phyloP scores from a whole-genome alignment of 148 eudicot species.

The Fagopyrum homotropicum region DNA sequence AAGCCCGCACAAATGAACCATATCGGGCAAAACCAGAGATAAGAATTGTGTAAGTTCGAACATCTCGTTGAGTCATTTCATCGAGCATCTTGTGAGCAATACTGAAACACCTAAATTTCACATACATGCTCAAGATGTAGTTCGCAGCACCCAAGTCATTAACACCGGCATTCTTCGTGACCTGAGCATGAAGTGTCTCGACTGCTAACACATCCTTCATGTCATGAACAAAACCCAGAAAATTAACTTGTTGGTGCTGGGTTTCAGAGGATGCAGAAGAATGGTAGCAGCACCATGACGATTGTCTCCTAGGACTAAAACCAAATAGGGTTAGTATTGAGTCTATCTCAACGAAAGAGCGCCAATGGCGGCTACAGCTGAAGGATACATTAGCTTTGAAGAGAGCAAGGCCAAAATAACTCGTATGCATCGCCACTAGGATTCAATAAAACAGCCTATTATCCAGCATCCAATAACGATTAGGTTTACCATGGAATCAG shows the following conservation, averaged over 20 bases:
- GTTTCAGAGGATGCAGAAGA: conserved; percentile 11
- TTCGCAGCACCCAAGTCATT: conserved; percentile 32
- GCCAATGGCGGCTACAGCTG: not conserved
- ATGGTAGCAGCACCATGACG: not conserved
- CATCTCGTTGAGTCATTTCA: conserved; percentile 65
- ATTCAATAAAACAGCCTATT: too few species aligned
- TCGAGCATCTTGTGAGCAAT: conserved; percentile 61
- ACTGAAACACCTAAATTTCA: conserved; percentile 27
- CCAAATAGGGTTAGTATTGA: conserved; percentile 10
- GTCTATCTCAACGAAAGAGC: conserved; percentile 8
- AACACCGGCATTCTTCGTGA: conserved; percentile 38
- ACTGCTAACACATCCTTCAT: conserved; percentile 16
- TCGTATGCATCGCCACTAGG: conserved; percentile 19
- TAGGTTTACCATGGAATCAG: too few species aligned
- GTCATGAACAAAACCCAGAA: conserved; percentile 26
- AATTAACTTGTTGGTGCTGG: conserved; percentile 16
- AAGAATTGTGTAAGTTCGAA: conserved; percentile 63
- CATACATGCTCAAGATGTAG: conserved; percentile 47
- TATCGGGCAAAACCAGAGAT: conserved; percentile 50
- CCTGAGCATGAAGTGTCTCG: conserved; percentile 34
- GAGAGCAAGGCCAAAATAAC: not conserved
- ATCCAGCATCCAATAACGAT: too few species aligned
- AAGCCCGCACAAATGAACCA: conserved; percentile 30
- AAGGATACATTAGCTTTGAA: not conserved
- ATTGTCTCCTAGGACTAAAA: conserved; percentile 8